Conservation (phyloP, 1,284 basidiomycete species). For the Sphagnurus paluster region DNA sequence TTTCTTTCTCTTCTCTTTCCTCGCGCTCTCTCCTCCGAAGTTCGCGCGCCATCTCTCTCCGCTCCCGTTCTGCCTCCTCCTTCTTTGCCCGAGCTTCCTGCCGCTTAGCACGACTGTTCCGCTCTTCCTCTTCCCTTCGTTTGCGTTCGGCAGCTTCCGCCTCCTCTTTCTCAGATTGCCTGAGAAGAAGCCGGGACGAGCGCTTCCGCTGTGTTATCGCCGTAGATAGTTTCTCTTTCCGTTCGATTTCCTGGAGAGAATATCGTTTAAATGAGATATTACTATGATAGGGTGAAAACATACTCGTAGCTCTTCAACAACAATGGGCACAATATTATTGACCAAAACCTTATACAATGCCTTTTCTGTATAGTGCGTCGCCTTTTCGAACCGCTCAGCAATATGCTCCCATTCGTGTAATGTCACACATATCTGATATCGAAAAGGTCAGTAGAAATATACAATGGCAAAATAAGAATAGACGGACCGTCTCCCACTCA, state of each 20-base stretch:
- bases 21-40: slow-evolving; percentile 38
- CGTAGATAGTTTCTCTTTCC: slow-evolving; percentile 61
- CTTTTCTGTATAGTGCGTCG: slow-evolving; percentile 79
- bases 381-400: slow-evolving; percentile 67
- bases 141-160: slow-evolving; percentile 52
- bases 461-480: slow-evolving; percentile 3
- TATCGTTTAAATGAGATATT: slow-evolving; percentile 13
- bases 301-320: slow-evolving; percentile 66
- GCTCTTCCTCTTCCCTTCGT: slow-evolving; percentile 65
- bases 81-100: slow-evolving; percentile 63
- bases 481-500: slow-evolving; percentile 82
- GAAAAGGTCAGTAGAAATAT: background rate
- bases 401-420: slow-evolving; percentile 80
- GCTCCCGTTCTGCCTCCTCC: slow-evolving; percentile 62
- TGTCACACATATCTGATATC: slow-evolving; percentile 71
- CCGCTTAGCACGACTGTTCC: slow-evolving; percentile 59
- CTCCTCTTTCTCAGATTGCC: slow-evolving; percentile 72
- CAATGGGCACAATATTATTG: slow-evolving; percentile 63
- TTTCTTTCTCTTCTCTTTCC: slow-evolving; percentile 32
- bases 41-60: slow-evolving; percentile 45
- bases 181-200: slow-evolving; percentile 78
- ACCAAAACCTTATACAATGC: slow-evolving; percentile 70
- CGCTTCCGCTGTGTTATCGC: slow-evolving; percentile 79
- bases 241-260: slow-evolving; percentile 58
- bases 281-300: slow-evolving; percentile 21